A percentile compares a stretch with the other conserved stretches of the same genome.
Conservation (phyloP, 139 green algal species). For the Closterium sp. region DNA sequence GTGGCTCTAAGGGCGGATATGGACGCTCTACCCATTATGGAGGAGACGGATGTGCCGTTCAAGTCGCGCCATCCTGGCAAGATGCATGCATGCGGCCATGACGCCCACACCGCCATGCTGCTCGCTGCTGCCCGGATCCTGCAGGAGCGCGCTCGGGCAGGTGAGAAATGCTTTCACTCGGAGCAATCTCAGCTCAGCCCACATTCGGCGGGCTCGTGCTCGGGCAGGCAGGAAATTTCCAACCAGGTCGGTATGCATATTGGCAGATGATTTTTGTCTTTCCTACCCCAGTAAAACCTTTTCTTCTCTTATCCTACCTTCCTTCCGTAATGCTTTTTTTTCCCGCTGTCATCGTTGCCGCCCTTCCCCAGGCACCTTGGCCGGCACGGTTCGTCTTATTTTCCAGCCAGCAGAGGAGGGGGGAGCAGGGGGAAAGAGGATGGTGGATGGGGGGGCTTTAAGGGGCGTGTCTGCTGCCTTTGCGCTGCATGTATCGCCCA, state of each 20-base stretch:
- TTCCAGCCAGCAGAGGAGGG: too few species aligned
- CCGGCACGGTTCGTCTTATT: too few species aligned
- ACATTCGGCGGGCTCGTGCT: not conserved
- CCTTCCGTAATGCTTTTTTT: not conserved
- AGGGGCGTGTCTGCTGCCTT: not conserved
- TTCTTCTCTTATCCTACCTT: too few species aligned
- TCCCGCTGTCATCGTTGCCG: too few species aligned
- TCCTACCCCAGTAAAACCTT: not conserved
- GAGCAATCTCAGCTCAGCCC: not conserved
- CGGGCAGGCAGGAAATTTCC: not conserved
- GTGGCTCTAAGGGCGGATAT: constrained; percentile 85
- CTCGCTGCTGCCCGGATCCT: constrained; percentile 38
- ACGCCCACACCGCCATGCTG: constrained; percentile 49
- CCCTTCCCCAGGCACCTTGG: too few species aligned
- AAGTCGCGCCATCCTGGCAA: not conserved
- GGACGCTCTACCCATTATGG: constrained; percentile 68
- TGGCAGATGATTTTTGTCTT: not conserved
- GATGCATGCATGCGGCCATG: constrained; percentile 51
- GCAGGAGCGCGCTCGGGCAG: not conserved
- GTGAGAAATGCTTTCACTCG: not conserved
- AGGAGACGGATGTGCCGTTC: constrained; percentile 26
- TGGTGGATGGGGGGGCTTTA: too few species aligned
- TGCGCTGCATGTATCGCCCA: not conserved
- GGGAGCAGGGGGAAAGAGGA: too few species aligned
- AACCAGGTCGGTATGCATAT: not conserved